Conservation (phyloP, 2,329 filamentous ascomycete genomes). For the Triangularia verruculosa region DNA sequence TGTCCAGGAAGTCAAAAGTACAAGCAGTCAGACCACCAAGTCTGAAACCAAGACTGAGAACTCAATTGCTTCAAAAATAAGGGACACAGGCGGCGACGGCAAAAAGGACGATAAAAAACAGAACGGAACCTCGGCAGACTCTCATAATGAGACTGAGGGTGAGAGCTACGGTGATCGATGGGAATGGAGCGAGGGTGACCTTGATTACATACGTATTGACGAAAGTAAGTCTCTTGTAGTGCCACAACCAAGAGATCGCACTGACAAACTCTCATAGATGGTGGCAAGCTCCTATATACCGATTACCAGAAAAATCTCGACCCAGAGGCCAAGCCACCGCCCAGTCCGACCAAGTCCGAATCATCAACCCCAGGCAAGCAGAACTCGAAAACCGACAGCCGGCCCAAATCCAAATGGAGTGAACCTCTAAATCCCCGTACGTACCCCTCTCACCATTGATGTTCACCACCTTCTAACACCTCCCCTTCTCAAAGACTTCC, state of each 20-base stretch:
- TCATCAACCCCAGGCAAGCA: neutral
- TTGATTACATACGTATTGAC: neutral
- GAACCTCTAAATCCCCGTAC: conserved; percentile 17
- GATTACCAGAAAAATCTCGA: conserved; percentile 5
- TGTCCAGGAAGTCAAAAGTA: neutral
- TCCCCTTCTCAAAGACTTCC: conserved; percentile 20
- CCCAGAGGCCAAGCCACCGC: neutral
- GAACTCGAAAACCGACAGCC: neutral
- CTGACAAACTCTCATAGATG: neutral
- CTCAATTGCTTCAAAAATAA: neutral
- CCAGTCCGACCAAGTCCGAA: neutral
- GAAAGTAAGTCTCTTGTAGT: neutral
- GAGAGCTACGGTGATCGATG: neutral
- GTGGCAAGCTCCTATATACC: neutral
- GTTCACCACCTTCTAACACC: neutral
- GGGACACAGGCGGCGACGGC: neutral
- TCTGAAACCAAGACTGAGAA: neutral
- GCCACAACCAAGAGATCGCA: neutral
- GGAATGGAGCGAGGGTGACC: neutral
- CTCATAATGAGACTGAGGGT: neutral
- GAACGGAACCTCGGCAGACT: neutral
- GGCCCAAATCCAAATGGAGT: neutral
- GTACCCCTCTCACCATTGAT: neutral
- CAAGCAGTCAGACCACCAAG: neutral
- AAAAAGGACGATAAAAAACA: neutral